Percentiles rank a stretch among this genome's conserved stretches.
phyloP scores from a whole-genome alignment of 805 yeast genomes.

The Candida railenensis region DNA sequence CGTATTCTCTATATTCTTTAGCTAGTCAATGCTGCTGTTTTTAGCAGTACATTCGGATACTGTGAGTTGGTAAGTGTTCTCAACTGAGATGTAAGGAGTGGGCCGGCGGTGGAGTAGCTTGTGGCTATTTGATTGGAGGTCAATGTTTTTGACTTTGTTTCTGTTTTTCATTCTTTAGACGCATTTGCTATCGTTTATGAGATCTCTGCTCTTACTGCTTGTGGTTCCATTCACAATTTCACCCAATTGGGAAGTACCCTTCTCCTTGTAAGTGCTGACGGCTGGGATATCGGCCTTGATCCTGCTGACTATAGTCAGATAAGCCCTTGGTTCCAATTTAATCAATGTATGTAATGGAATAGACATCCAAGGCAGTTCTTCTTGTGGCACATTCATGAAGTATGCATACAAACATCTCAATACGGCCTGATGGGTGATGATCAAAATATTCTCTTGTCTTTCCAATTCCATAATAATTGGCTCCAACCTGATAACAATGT shows the following conservation, averaged over 20 bases:
- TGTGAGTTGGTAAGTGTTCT: too few relatives aligned
- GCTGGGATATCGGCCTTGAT: constrained; percentile 97
- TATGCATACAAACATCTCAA: constrained; percentile 95
- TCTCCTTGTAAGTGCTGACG: constrained; percentile 93
- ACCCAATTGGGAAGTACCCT: constrained; percentile 75
- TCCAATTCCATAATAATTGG: constrained; percentile 99
- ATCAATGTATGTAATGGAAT: constrained; percentile 95
- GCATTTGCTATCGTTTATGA: constrained; percentile 39
- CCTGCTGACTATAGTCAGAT: constrained; percentile 81
- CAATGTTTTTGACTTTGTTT: neutral
- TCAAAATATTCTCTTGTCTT: constrained; percentile 92
- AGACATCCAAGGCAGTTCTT: constrained; percentile 98
- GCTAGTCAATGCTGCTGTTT: too few relatives aligned
- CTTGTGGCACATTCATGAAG: constrained; percentile 98
- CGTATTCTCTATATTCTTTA: too few relatives aligned
- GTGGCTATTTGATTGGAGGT: too few relatives aligned
- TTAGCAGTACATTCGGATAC: too few relatives aligned
- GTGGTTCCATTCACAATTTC: constrained; percentile 40
- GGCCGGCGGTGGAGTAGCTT: too few relatives aligned
- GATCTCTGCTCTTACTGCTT: constrained; percentile 46
- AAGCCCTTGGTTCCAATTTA: constrained; percentile 93
- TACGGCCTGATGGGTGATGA: constrained; percentile 97
- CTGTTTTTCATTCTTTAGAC: neutral
- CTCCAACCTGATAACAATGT: constrained; percentile 89
- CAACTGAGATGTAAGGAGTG: too few relatives aligned